Evolutionary conservation across 2,329 filamentous ascomycete species (phyloP).

Genomic region (Ophiostoma triangulosporum): DNA sequence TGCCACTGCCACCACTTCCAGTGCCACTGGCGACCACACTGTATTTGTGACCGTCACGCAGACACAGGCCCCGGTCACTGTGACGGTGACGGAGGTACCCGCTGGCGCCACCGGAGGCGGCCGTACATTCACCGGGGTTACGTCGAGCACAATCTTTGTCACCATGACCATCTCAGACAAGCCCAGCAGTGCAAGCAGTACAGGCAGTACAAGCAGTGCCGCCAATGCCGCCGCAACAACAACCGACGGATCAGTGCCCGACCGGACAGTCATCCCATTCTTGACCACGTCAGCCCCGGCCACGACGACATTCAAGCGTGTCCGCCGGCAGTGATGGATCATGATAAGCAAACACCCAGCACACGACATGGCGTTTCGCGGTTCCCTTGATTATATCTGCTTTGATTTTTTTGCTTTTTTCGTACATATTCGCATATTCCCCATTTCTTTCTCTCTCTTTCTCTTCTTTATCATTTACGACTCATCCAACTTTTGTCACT

Average conservation of each 20-base stretch:
- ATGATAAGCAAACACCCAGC: not conserved
- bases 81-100: not conserved
- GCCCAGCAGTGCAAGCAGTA: not conserved
- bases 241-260: not conserved
- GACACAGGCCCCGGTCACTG: not conserved
- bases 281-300: not conserved
- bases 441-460: not conserved
- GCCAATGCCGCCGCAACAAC: not conserved
- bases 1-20: not conserved
- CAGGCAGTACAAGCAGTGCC: not conserved
- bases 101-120: not conserved
- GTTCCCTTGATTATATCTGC: not conserved
- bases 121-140: not conserved
- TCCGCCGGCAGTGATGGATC: not conserved
- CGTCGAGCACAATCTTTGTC: not conserved
- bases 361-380: not conserved
- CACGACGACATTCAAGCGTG: not conserved
- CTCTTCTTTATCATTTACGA: not conserved
- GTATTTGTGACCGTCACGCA: not conserved
- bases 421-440: not conserved
- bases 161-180: not conserved
- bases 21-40: not conserved
- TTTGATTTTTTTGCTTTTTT: not conserved
- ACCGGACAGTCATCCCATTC: not conserved
- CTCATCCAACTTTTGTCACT: not conserved